A percentile compares a stretch with the other conserved stretches of the same genome.
Evolutionary conservation across 495 filamentous ascomycete species (phyloP).

Genomic region (Lasiosphaeria hispida): DNA sequence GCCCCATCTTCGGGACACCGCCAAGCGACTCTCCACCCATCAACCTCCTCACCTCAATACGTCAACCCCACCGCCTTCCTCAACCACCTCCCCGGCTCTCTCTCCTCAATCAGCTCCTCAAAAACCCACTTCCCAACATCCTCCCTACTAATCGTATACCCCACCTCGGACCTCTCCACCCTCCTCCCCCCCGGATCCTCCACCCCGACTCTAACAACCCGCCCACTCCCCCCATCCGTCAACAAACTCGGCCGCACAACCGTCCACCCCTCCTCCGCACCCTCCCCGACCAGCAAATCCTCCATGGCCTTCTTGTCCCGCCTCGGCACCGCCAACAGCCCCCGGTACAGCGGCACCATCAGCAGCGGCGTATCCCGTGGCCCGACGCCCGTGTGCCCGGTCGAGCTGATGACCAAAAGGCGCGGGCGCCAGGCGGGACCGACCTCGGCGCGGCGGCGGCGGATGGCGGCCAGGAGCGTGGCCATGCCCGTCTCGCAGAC

Average conservation of each 20-base stretch:
- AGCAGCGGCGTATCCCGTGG: slow-evolving; percentile 52
- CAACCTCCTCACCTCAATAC: too few relatives aligned
- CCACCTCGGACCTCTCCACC: slow-evolving; percentile 34
- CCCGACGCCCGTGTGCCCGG: slow-evolving; percentile 45
- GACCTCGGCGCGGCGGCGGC: slow-evolving; percentile 14
- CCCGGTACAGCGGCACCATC: slow-evolving; percentile 51
- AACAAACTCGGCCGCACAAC: slow-evolving; percentile 44
- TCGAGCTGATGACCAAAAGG: slow-evolving; percentile 52
- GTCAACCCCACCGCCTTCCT: slow-evolving; percentile 27
- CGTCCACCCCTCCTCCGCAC: slow-evolving; percentile 39
- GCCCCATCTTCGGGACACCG: too few relatives aligned
- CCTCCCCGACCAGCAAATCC: slow-evolving; percentile 30
- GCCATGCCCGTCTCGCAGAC: slow-evolving; percentile 54
- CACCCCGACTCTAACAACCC: slow-evolving; percentile 30
- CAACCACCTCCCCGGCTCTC: slow-evolving; percentile 14
- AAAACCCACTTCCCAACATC: slow-evolving; percentile 45
- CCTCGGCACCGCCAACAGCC: slow-evolving; percentile 50
- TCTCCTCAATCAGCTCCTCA: slow-evolving; percentile 20
- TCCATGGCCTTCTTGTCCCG: slow-evolving; percentile 64
- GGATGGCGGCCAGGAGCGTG: slow-evolving; percentile 46
- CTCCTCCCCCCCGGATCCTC: slow-evolving; percentile 29
- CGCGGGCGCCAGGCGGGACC: slow-evolving; percentile 34
- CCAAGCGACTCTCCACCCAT: too few relatives aligned
- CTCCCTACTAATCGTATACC: slow-evolving; percentile 44
- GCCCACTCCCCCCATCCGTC: slow-evolving; percentile 21